Percentiles rank a stretch among this genome's conserved stretches.
Conservation (phyloP, 805 yeast genomes). For the Candida nanaspora region DNA sequence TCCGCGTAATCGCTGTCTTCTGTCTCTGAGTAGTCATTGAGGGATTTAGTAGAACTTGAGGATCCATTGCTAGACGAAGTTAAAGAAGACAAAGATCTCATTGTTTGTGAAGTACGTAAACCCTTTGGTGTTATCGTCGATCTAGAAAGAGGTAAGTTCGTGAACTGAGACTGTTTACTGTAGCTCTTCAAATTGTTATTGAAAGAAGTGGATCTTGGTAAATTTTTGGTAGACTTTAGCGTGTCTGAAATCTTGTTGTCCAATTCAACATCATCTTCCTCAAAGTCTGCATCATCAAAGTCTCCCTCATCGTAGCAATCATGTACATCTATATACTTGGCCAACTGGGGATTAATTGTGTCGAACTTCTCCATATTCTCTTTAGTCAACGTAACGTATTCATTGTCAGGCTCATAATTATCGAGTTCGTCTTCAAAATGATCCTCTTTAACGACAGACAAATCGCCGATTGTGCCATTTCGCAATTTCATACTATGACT, state of each 20-base stretch:
- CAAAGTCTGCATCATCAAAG: conserved; percentile 18
- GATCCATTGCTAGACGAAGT: background rate
- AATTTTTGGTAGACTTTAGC: background rate
- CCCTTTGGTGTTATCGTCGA: background rate
- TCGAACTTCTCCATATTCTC: conserved; percentile 14
- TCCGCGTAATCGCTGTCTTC: conserved; percentile 3
- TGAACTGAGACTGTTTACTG: background rate
- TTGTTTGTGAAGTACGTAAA: background rate
- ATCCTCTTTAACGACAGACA: conserved; percentile 19
- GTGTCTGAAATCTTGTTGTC: background rate
- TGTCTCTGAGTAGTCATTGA: background rate
- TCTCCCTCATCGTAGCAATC: conserved; percentile 17
- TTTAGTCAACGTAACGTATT: conserved; percentile 14
- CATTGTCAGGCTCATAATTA: conserved; percentile 3
- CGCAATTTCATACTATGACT: background rate
- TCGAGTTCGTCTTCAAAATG: conserved; percentile 5
- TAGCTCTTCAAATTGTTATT: background rate
- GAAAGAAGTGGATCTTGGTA: background rate
- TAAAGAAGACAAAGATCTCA: background rate
- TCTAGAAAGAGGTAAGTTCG: background rate
- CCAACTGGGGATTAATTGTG: conserved; percentile 3
- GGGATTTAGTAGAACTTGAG: background rate
- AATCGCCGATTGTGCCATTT: conserved; percentile 1
- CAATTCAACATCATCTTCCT: conserved; percentile 5
- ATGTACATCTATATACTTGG: conserved; percentile 18